Percentiles rank a stretch among this genome's conserved stretches.
Evolutionary conservation across 164 flowering plant species (phyloP).

Genomic region (Stephania japonica): DNA sequence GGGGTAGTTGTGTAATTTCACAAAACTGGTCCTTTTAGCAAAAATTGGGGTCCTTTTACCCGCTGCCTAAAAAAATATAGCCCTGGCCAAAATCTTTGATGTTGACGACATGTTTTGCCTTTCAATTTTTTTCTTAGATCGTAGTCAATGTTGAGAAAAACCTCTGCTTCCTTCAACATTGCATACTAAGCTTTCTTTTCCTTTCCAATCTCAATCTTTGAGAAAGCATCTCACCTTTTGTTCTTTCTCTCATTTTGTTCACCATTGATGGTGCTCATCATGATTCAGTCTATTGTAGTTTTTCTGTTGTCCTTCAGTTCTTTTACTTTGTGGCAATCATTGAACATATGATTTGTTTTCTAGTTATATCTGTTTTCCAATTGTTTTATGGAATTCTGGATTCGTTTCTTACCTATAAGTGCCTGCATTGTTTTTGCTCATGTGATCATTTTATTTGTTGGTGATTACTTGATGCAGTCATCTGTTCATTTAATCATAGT

Average conservation of each 20-base stretch:
- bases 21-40: too few relatives aligned
- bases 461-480: neutral
- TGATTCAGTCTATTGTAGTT: neutral
- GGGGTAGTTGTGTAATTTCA: too few relatives aligned
- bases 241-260: neutral
- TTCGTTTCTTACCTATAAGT: neutral
- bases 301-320: neutral
- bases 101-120: neutral
- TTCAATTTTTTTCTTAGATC: neutral
- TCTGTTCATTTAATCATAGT: neutral
- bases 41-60: too few relatives aligned
- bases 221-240: neutral
- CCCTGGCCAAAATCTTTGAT: too few relatives aligned
- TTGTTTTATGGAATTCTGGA: neutral
- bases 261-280: neutral
- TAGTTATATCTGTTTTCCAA: neutral
- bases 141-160: neutral
- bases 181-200: neutral
- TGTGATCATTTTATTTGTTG: neutral
- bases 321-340: neutral
- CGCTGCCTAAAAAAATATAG: too few relatives aligned
- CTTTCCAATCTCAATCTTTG: too few relatives aligned
- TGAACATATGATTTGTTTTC: neutral
- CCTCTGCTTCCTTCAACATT: neutral
- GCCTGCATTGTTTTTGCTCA: neutral